Conservation (phyloP, 1,284 basidiomycete species). For the Ustilago tritici region DNA sequence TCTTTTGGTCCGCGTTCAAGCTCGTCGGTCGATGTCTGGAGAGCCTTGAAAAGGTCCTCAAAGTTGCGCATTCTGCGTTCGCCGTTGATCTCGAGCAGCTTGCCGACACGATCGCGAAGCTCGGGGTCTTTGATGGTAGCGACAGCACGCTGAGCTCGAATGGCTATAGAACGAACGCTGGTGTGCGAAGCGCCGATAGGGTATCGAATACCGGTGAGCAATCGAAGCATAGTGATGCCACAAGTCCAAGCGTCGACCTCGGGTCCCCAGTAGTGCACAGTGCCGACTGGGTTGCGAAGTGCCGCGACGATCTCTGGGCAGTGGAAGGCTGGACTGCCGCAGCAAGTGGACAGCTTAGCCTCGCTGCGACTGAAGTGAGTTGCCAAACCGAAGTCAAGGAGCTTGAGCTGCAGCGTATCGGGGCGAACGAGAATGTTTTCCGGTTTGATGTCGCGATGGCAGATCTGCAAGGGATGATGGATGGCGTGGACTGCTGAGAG, state of each 20-base stretch:
- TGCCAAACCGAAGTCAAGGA: constrained; percentile 74
- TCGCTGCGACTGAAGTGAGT: constrained; percentile 74
- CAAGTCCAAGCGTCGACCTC: constrained; percentile 75
- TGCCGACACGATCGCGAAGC: constrained; percentile 71
- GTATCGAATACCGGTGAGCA: constrained; percentile 72
- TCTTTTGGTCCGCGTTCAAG: constrained; percentile 55
- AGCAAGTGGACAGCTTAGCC: constrained; percentile 74
- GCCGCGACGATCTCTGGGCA: constrained; percentile 74
- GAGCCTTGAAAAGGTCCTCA: constrained; percentile 53
- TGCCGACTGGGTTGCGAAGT: constrained; percentile 72
- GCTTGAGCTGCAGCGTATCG: constrained; percentile 70
- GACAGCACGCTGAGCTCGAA: constrained; percentile 71
- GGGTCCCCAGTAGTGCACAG: constrained; percentile 72
- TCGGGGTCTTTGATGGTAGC: constrained; percentile 69
- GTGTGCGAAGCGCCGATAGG: constrained; percentile 73
- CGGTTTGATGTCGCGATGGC: constrained; percentile 74
- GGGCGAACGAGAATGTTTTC: constrained; percentile 72
- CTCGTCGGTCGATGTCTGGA: constrained; percentile 43
- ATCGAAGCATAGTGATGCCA: constrained; percentile 73
- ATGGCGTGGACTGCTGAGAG: constrained; percentile 73
- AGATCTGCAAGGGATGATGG: constrained; percentile 73
- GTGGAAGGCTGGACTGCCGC: constrained; percentile 73
- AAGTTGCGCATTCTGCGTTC: constrained; percentile 72
- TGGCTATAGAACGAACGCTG: constrained; percentile 71
- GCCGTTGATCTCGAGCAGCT: constrained; percentile 72